Evolutionary conservation across 345 rosid genomes (phyloP).

Genomic region (Eutrema heterophyllum): DNA sequence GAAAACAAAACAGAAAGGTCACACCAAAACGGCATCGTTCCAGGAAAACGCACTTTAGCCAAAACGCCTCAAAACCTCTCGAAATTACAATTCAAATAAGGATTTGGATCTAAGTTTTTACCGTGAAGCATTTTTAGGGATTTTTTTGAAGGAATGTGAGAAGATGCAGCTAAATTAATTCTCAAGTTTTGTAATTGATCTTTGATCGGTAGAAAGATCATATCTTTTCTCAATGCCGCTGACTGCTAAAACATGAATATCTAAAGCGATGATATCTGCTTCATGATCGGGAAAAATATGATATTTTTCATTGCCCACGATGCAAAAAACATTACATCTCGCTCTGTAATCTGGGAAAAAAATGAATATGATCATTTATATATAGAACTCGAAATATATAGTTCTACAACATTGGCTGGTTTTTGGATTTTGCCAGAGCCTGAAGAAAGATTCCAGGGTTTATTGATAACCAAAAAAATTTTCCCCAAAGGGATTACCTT

Average conservation of each 20-base stretch:
- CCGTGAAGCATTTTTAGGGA: too few relatives aligned
- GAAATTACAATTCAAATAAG: not conserved
- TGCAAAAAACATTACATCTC: too few relatives aligned
- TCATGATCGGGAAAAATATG: too few relatives aligned
- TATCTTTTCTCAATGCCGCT: too few relatives aligned
- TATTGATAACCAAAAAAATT: not conserved
- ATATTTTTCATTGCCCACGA: too few relatives aligned
- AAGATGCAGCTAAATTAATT: too few relatives aligned
- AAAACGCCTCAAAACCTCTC: not conserved
- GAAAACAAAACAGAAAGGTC: not conserved
- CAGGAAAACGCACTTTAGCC: not conserved
- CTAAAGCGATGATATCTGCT: too few relatives aligned
- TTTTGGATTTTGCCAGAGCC: constrained; percentile 6
- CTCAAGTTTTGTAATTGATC: too few relatives aligned
- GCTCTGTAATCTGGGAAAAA: not conserved
- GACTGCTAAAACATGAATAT: too few relatives aligned
- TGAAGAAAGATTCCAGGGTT: constrained; percentile 15
- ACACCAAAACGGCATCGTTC: not conserved
- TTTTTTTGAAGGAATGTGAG: too few relatives aligned
- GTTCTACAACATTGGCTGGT: constrained; percentile 31
- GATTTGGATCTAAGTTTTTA: too few relatives aligned
- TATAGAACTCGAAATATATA: constrained; percentile 12
- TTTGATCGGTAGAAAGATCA: too few relatives aligned
- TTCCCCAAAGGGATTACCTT: constrained; percentile 6
- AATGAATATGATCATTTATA: constrained; percentile 4